Conservation (phyloP, 2,329 filamentous ascomycete species). For the Talaromyces albobiverticillius region DNA sequence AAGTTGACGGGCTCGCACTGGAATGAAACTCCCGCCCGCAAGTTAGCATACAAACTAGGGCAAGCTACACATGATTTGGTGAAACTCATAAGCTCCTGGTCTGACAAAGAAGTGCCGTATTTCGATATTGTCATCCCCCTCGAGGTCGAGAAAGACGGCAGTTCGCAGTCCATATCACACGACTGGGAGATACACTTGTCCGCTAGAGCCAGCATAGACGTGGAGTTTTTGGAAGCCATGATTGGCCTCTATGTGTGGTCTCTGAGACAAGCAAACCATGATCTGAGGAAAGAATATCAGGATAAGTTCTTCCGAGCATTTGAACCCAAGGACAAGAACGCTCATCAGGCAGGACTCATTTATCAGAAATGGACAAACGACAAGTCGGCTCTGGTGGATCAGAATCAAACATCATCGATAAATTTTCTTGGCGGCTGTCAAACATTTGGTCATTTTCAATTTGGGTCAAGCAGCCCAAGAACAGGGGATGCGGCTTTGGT, state of each 20-base stretch:
- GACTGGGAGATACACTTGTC: not conserved
- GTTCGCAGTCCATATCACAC: not conserved
- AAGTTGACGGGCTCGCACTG: constrained; percentile 3
- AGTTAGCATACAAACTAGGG: not conserved
- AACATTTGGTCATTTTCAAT: constrained; percentile 1
- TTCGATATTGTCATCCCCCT: constrained; percentile 7
- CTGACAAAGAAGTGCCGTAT: not conserved
- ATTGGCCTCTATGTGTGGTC: constrained; percentile 4
- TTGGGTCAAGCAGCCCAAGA: not conserved
- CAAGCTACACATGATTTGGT: constrained; percentile 1
- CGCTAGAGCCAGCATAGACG: not conserved
- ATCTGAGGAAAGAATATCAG: not conserved
- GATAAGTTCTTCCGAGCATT: not conserved
- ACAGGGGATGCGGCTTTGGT: not conserved
- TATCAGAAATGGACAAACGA: constrained; percentile 3
- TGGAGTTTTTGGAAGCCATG: not conserved
- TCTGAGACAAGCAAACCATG: not conserved
- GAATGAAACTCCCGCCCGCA: constrained; percentile 1
- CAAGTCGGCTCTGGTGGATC: not conserved
- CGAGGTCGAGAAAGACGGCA: not conserved
- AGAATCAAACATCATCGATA: not conserved
- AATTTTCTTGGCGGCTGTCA: constrained; percentile 4
- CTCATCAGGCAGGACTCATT: constrained; percentile 1
- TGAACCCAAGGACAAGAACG: not conserved
- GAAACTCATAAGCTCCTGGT: not conserved